Base-by-base conservation (phyloP, 768 basidiomycete species). In the Tylopilus felleus region DNA sequence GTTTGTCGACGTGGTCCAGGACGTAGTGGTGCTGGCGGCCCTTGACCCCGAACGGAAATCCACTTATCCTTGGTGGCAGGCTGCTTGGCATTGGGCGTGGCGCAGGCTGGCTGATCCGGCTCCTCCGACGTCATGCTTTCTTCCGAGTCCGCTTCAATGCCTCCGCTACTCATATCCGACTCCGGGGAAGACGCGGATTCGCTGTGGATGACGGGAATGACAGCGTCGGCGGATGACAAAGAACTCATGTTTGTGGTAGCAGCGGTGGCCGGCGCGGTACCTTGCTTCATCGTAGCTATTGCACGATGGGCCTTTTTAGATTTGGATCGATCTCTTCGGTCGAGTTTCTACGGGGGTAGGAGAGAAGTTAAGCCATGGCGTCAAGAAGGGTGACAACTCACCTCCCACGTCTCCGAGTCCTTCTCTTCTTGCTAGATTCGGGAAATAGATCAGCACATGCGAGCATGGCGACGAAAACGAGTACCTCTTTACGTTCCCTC, bases 81-180 rank as follows among this genome's bases (percentile, higher is more conserved):
- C 38, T 75, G 68, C 51, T 65, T 67, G 51, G 36, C 25, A 5
- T 64, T 55, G 7, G 51, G 39, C 5, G 51, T 47, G 49, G 51
- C 46, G 29, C 47, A 51, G 41, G 64, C 68, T 19, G 65, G 60
- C 62, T 80, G 80, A 38, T 83, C 79, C 21, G 67, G 65, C 63
- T 88, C 81, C 52, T 78, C 88, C 31, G 86, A 88, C 4, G 86
- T 85, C 59, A 86, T 73, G 63, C 86, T 88, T 64, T 85, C 86
- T 68, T 90, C 88, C 22, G 81, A 81, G 63, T 90, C 89, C 8
- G 84, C 86, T 54, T 89, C 89, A 48, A 78, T 78, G 19, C 75
- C 77, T 14, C 81, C 82, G 17, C 77, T 83, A 65, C 74, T 81
- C 53, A 68, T 76, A 61, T 85, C 85, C 25, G 80, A 80, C 63